Conservation (phyloP, 805 yeast genomes). For the Candida taoyuanica region DNA sequence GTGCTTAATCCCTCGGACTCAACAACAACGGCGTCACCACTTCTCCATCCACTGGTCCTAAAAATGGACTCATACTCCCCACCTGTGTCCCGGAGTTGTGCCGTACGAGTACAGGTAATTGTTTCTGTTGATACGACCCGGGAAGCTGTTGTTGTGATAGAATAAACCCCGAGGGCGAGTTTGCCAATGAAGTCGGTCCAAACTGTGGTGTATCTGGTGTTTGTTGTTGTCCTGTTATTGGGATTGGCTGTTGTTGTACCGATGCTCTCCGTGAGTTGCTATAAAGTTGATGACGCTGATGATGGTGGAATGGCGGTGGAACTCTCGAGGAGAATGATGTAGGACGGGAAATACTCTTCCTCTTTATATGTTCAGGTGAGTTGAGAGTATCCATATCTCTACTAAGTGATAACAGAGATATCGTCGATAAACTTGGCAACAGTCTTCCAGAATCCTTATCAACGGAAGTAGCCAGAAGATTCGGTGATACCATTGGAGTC, state of each 20-base stretch:
- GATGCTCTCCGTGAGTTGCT: conserved; percentile 10
- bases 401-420: conserved; percentile 23
- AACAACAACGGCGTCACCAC: conserved; percentile 26
- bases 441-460: conserved; percentile 13
- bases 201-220: conserved; percentile 23
- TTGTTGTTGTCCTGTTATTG: not conserved
- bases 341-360: conserved; percentile 15
- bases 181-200: conserved; percentile 22
- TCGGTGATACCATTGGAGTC: conserved; percentile 19
- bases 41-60: conserved; percentile 19
- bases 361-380: conserved; percentile 11
- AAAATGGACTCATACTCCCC: conserved; percentile 22
- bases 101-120: conserved; percentile 14
- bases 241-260: conserved; percentile 16
- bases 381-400: conserved; percentile 1
- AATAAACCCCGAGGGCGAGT: conserved; percentile 22
- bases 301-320: conserved; percentile 15
- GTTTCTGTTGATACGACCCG: conserved; percentile 16
- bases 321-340: conserved; percentile 18
- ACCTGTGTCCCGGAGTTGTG: conserved; percentile 7
- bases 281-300: conserved; percentile 19
- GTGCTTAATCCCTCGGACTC: not conserved
- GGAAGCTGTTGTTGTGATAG: conserved; percentile 21
- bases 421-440: conserved; percentile 21
- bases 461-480: conserved; percentile 21